Conservation (phyloP, 2,329 filamentous ascomycete species). For the Cercospora beticola region DNA sequence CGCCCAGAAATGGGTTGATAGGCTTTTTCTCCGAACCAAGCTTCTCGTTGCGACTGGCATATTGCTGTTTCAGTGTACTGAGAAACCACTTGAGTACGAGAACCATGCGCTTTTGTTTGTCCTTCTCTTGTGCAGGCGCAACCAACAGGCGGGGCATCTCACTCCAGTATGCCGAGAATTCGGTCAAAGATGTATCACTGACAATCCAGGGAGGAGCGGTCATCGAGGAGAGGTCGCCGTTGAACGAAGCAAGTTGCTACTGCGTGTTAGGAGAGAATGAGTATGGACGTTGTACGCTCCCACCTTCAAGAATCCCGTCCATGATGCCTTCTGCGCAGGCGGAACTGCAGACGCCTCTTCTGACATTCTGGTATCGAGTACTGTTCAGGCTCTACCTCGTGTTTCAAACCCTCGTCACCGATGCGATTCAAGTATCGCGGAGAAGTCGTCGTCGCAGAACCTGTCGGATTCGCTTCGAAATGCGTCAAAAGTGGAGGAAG, state of each 20-base stretch:
- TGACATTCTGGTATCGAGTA: constrained; percentile 16
- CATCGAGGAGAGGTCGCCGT: constrained; percentile 57
- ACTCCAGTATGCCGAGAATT: constrained; percentile 60
- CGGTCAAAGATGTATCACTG: constrained; percentile 55
- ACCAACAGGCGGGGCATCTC: constrained; percentile 66
- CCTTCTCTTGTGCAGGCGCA: constrained; percentile 74
- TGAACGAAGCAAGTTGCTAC: constrained; percentile 55
- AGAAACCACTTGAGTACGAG: constrained; percentile 97
- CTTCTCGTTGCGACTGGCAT: constrained; percentile 72
- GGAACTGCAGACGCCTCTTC: constrained; percentile 50
- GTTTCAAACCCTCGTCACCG: not conserved
- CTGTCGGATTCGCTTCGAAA: not conserved
- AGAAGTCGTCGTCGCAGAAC: not conserved
- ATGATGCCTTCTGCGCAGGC: constrained; percentile 47
- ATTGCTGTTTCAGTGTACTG: constrained; percentile 86
- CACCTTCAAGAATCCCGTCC: constrained; percentile 53
- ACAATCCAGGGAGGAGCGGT: constrained; percentile 58
- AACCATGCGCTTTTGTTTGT: constrained; percentile 77
- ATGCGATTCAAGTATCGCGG: not conserved
- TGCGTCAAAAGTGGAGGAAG: not conserved
- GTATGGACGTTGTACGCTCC: not conserved
- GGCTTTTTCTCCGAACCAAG: constrained; percentile 95
- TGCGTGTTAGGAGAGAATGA: constrained; percentile 24
- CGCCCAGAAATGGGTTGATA: constrained; percentile 91
- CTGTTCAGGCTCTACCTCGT: not conserved